Percentiles rank a stretch among this genome's conserved stretches.
These are phyloP conservation scores for Benincasa hispida DNA, from an alignment of 306 rosid genomes.

Conservation along the genomic window DNA sequence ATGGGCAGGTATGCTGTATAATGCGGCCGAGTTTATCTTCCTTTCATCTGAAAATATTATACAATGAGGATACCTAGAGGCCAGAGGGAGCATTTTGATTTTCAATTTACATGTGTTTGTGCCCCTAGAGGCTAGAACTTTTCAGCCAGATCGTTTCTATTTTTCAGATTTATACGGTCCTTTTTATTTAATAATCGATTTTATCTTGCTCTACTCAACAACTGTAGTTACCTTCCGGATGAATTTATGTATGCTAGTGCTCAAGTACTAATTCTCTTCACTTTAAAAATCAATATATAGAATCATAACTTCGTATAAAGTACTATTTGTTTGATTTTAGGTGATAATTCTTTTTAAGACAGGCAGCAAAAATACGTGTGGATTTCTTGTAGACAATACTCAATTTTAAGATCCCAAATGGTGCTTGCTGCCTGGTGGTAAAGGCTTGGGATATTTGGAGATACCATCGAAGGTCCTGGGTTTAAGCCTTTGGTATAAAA, in stretches of 20 bases:
- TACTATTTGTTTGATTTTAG: neutral
- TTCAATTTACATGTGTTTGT: neutral
- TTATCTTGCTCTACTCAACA: neutral
- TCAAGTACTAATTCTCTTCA: neutral
- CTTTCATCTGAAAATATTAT: neutral
- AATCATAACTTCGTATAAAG: neutral
- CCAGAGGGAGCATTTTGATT: neutral
- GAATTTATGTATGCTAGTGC: neutral
- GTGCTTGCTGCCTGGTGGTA: neutral
- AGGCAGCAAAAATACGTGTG: neutral
- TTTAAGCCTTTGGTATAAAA: neutral
- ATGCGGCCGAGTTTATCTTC: neutral
- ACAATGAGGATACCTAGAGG: neutral
- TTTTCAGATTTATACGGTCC: too few species aligned
- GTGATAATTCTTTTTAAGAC: neutral
- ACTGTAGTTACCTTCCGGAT: neutral
- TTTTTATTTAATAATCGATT: too few species aligned
- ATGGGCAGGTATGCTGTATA: slow-evolving; percentile 37
- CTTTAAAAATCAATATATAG: neutral
- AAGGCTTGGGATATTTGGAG: neutral
- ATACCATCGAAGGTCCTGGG: neutral
- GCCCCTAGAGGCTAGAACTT: neutral
- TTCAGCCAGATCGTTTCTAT: neutral
- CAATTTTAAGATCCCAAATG: neutral
- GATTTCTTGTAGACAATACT: neutral